A percentile compares a stretch with the other conserved stretches of the same genome.
These are phyloP conservation scores for Endocladia muricata DNA, from an alignment of 31 red algal species.

Conservation along the genomic window DNA sequence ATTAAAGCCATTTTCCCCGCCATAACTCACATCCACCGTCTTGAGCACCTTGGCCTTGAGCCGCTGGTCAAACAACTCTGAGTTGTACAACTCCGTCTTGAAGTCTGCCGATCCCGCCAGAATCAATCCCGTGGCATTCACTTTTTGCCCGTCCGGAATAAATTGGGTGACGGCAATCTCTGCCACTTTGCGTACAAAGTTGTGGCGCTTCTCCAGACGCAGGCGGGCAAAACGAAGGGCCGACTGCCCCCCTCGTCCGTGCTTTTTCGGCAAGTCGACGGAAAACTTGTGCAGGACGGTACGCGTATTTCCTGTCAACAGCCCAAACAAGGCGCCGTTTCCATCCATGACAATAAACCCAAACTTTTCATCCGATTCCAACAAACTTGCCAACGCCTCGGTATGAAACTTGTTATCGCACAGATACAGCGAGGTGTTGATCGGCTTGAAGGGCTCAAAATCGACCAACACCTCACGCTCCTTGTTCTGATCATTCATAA, in stretches of 20 bases:
- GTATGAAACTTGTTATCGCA: constrained; percentile 99
- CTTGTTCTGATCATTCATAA: constrained; percentile 97
- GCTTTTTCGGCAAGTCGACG: constrained; percentile 99
- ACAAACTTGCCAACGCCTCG: constrained; percentile 79
- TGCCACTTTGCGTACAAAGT: constrained; percentile 95
- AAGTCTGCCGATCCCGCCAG: constrained; percentile 98
- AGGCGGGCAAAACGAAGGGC: constrained; percentile 97
- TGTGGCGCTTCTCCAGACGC: constrained; percentile 97
- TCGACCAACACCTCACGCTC: constrained; percentile 97
- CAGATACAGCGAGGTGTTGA: constrained; percentile 98
- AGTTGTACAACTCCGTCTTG: constrained; percentile 92
- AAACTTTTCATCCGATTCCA: constrained; percentile 97
- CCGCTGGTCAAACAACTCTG: constrained; percentile 95
- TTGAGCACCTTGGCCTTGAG: constrained; percentile 92
- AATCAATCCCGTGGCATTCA: constrained; percentile 94
- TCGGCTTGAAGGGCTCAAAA: constrained; percentile 99
- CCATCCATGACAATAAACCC: constrained; percentile 99
- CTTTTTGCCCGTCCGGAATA: constrained; percentile 95
- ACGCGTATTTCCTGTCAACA: constrained; percentile 90
- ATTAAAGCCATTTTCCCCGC: constrained; percentile 98
- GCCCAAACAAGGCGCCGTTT: constrained; percentile 90
- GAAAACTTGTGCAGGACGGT: constrained; percentile 93
- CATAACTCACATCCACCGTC: constrained; percentile 96
- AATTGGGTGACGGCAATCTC: constrained; percentile 93
- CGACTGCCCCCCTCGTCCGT: constrained; percentile 99